phyloP scores from a whole-genome alignment of 2,329 filamentous ascomycete genomes.

The Curvularia spicifera region DNA sequence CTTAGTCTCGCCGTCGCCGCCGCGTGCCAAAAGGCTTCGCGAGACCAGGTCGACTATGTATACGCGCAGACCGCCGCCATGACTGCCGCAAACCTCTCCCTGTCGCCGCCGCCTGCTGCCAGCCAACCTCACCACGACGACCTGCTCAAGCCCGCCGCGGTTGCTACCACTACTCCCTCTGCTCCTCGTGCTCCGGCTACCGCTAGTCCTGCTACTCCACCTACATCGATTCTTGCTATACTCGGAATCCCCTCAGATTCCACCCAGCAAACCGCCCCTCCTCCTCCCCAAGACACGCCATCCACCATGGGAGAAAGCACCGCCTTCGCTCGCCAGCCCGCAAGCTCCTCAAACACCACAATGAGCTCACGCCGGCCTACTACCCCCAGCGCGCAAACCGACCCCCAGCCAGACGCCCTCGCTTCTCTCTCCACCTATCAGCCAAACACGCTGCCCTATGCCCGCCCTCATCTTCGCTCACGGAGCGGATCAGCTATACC shows the following conservation, averaged over 20 bases:
- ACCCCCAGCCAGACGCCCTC: conserved; percentile 41
- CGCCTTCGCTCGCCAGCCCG: conserved; percentile 32
- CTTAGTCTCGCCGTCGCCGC: conserved; percentile 20
- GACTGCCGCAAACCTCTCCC: conserved; percentile 30
- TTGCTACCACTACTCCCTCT: conserved; percentile 1
- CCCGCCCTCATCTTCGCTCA: conserved; percentile 55
- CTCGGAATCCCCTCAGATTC: background rate
- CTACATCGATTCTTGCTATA: conserved; percentile 2
- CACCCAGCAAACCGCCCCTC: background rate
- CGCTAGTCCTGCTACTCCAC: conserved; percentile 2
- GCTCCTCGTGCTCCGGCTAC: background rate
- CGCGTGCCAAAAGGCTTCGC: conserved; percentile 15
- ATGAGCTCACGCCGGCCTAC: conserved; percentile 36
- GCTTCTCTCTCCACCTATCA: conserved; percentile 38
- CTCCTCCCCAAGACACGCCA: conserved; percentile 6
- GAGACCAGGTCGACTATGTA: conserved; percentile 33
- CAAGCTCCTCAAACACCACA: conserved; percentile 35
- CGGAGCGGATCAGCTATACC: conserved; percentile 51
- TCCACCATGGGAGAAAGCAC: conserved; percentile 34
- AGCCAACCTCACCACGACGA: conserved; percentile 16
- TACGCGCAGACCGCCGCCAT: conserved; percentile 37
- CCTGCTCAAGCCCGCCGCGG: background rate
- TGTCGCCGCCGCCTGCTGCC: conserved; percentile 23
- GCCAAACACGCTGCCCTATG: conserved; percentile 57
- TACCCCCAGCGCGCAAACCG: conserved; percentile 49